Percentiles rank a stretch among this genome's conserved stretches.
Evolutionary conservation across 2,329 filamentous ascomycete genomes (phyloP).

Genomic region (Lasiodiplodia gonubiensis): DNA sequence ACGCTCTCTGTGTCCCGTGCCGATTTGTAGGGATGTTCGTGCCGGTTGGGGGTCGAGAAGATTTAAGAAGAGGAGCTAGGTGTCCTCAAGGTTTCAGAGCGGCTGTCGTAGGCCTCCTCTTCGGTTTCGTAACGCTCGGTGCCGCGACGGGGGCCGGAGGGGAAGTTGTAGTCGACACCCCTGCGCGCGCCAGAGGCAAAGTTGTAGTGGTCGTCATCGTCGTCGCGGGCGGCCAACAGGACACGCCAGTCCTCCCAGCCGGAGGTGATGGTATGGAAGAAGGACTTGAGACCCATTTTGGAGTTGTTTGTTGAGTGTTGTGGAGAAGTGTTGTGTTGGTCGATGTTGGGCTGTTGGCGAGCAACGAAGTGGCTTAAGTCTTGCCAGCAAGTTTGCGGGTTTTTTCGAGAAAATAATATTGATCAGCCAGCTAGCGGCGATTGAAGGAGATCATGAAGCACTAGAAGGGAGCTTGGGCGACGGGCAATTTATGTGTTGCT

Average conservation of each 20-base stretch:
- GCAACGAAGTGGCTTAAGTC: background rate
- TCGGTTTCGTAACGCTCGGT: conserved; percentile 14
- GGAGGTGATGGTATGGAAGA: conserved; percentile 20
- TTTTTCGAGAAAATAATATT: background rate
- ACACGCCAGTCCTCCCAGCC: conserved; percentile 28
- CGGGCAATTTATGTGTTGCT: conserved; percentile 5
- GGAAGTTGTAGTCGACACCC: conserved; percentile 40
- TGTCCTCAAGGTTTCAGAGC: background rate
- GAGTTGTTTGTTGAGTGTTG: background rate
- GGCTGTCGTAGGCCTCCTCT: background rate
- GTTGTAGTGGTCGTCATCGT: conserved; percentile 46
- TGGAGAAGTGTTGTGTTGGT: background rate
- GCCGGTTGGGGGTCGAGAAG: background rate
- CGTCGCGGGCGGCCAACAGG: conserved; percentile 40
- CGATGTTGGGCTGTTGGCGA: background rate
- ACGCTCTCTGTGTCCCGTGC: background rate
- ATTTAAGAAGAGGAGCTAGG: background rate
- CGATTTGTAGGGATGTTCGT: background rate
- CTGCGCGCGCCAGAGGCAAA: conserved; percentile 35
- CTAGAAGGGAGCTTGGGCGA: conserved; percentile 12
- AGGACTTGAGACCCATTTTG: conserved; percentile 18
- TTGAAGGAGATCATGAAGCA: background rate
- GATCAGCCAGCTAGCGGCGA: background rate
- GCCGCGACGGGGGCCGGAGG: conserved; percentile 31
- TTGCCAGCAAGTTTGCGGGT: background rate